Evolutionary conservation across 2,329 filamentous ascomycete genomes (phyloP).

Genomic region (Xylariaceae sp.): DNA sequence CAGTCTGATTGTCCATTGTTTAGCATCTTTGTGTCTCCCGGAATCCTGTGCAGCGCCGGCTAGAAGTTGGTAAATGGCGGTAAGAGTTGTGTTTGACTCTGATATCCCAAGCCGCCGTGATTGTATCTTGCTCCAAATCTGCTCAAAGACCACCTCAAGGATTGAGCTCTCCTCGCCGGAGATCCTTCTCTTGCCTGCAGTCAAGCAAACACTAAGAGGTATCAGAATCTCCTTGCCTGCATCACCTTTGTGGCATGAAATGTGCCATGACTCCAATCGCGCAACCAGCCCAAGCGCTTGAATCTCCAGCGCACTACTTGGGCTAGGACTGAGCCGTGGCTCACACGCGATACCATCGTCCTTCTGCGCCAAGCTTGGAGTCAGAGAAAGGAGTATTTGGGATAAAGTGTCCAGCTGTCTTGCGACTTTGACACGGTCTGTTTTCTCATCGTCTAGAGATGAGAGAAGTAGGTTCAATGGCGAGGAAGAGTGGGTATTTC

Average conservation of each 20-base stretch:
- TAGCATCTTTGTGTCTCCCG: conserved; percentile 46
- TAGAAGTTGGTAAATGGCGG: conserved; percentile 50
- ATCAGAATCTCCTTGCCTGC: conserved; percentile 61
- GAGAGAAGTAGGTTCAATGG: conserved; percentile 54
- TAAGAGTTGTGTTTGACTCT: conserved; percentile 41
- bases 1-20: conserved; percentile 51
- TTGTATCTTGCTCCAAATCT: conserved; percentile 36
- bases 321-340: conserved; percentile 50
- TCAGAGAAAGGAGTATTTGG: conserved; percentile 60
- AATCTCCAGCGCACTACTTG: conserved; percentile 56
- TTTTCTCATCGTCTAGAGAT: conserved; percentile 39
- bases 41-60: conserved; percentile 46
- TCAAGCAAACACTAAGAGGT: conserved; percentile 60
- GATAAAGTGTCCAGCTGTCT: conserved; percentile 65
- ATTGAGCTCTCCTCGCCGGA: conserved; percentile 37
- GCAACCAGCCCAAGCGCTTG: conserved; percentile 60
- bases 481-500: conserved; percentile 49
- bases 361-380: conserved; percentile 62
- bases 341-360: conserved; percentile 57
- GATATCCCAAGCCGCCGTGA: conserved; percentile 29
- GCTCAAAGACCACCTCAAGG: conserved; percentile 33
- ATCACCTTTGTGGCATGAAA: conserved; percentile 57
- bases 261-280: conserved; percentile 62
- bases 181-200: conserved; percentile 55
- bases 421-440: conserved; percentile 53